Base-by-base conservation (phyloP, 805 yeast species). In the Brettanomyces bruxellensis region DNA sequence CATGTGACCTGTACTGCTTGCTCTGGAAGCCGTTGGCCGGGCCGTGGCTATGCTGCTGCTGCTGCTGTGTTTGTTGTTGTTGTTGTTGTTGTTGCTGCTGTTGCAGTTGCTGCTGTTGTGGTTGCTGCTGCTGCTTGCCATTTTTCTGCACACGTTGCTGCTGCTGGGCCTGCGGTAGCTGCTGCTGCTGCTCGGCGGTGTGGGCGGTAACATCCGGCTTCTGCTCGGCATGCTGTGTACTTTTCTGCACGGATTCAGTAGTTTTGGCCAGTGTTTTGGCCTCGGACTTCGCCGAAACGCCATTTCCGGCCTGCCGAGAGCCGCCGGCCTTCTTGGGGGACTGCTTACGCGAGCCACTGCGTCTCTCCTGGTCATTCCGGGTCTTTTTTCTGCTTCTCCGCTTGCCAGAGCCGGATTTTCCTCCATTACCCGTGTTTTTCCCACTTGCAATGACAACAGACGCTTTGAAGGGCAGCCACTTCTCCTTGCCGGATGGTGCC, bases 391-490 rank as follows among this genome's bases (percentile, higher is more conserved):
- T 28, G 18, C 30, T 13, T 25, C 18, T 25, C 3, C 37, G 8
- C 38, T 41, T 32, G 13, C 36, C 36, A n/a, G 44, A 41, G 24
- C 37, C 36, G 25, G 18, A 30, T n/a, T 24, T 34, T 25, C 50
- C 45, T 9, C 54, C 40, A 7, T 49, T 51, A 25, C 47, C 46
- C 28, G 51, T 52, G 25, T 46, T 41, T 8, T 49, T 55, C 40
- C 50, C 51, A 2, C 62, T 47, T 22, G 73, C 67, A 38, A 75
- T 67, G 25, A 72, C 73, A 42, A 75, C 76, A 18, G 65, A 58
- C 38, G 76, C 85, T 54, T 78, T 73, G 60, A 75, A 78, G n/a
- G 87, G 87, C 37, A 81, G 75, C 86, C 87, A 81, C 60, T 83
- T 84, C 55, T 78, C 83, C 56, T 76, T 79, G 47, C 80, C 79